phyloP scores from a whole-genome alignment of 768 basidiomycete species.

The Lactifluus piperatus region DNA sequence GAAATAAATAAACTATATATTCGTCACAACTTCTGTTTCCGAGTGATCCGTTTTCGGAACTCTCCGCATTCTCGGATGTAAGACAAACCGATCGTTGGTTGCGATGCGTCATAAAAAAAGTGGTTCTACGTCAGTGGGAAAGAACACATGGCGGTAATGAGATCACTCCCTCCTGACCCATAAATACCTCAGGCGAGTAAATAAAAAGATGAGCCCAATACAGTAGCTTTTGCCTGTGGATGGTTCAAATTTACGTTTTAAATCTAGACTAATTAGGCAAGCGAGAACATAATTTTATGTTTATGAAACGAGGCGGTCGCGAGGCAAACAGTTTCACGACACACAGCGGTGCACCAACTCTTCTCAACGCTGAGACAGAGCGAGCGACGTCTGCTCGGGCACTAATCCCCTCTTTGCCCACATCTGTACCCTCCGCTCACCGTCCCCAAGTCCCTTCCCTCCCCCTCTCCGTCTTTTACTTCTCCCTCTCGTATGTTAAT shows the following conservation, averaged over 20 bases:
- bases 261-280: background rate
- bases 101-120: too few species aligned
- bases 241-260: background rate
- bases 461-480: background rate
- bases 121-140: too few species aligned
- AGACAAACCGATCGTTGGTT: background rate
- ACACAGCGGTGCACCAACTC: background rate
- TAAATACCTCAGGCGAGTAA: too few species aligned
- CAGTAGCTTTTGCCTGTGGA: too few species aligned
- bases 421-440: background rate
- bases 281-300: background rate
- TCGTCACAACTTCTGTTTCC: background rate
- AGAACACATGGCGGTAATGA: too few species aligned
- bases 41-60: too few species aligned
- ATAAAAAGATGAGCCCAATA: too few species aligned
- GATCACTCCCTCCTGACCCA: too few species aligned
- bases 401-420: background rate
- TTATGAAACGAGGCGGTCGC: constrained; percentile 15
- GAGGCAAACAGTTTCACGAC: background rate
- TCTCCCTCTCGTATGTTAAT: constrained; percentile 7
- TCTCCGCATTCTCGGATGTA: too few species aligned
- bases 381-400: background rate
- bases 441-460: background rate
- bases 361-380: too few species aligned
- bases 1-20: background rate